phyloP scores from a whole-genome alignment of 768 basidiomycete genomes.

The Russula virescens region DNA sequence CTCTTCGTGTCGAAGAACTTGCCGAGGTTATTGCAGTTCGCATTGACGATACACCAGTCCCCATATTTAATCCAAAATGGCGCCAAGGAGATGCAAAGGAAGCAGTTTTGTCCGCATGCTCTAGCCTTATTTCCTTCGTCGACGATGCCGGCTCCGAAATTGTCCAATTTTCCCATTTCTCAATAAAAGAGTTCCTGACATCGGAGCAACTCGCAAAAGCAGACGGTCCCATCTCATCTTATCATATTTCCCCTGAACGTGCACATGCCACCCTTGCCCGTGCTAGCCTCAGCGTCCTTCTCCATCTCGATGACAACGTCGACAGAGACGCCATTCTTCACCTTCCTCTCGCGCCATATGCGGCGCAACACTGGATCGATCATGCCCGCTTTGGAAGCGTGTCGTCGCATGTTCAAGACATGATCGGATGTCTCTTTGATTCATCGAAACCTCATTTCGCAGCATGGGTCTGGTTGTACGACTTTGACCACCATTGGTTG shows the following conservation, averaged over 20 bases:
- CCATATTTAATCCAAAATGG: neutral
- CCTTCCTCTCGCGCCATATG: neutral
- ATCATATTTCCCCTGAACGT: neutral
- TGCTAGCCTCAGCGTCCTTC: neutral
- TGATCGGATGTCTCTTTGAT: constrained; percentile 1
- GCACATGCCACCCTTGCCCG: neutral
- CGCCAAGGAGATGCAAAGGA: neutral
- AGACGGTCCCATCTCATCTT: neutral
- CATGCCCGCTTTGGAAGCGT: neutral
- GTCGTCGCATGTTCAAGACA: neutral
- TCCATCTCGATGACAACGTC: neutral
- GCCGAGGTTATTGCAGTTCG: constrained; percentile 1
- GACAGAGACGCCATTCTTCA: neutral
- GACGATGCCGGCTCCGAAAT: neutral
- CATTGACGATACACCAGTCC: neutral
- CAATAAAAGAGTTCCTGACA: constrained; percentile 6
- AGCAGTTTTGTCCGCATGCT: constrained; percentile 6
- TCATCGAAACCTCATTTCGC: neutral
- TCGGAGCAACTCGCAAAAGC: neutral
- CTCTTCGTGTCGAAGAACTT: neutral
- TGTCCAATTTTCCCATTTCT: constrained; percentile 10
- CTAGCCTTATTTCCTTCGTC: constrained; percentile 3
- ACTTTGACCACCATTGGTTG: neutral
- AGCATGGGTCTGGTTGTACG: constrained; percentile 8
- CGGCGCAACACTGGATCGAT: constrained; percentile 5